Evolutionary conservation across 805 yeast species (phyloP).

Genomic region (Sugiyamaella americana): DNA sequence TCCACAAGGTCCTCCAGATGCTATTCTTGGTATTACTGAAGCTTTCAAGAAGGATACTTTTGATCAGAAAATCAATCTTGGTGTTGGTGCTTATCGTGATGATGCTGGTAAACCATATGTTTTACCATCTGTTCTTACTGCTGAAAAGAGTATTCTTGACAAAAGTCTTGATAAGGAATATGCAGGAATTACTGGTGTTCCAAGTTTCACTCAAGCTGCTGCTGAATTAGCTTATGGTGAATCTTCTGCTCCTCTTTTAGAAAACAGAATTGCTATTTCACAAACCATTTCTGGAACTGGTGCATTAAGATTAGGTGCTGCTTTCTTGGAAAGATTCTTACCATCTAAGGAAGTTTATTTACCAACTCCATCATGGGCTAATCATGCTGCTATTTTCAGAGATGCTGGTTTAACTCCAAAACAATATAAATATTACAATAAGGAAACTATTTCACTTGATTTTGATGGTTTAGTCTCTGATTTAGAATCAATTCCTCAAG

Average conservation of each 20-base stretch:
- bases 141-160: constrained; percentile 48
- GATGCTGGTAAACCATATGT: constrained; percentile 83
- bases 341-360: constrained; percentile 52
- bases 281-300: constrained; percentile 97
- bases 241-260: constrained; percentile 50
- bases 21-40: constrained; percentile 68
- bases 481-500: constrained; percentile 47
- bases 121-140: constrained; percentile 65
- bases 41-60: constrained; percentile 59
- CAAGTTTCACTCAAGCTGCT: constrained; percentile 59
- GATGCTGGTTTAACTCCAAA: constrained; percentile 60
- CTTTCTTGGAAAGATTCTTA: constrained; percentile 61
- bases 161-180: constrained; percentile 69
- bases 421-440: constrained; percentile 67
- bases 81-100: constrained; percentile 94
- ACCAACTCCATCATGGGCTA: constrained; percentile 93
- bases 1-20: constrained; percentile 73
- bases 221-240: constrained; percentile 65
- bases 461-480: constrained; percentile 58
- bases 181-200: constrained; percentile 78
- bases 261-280: constrained; percentile 66
- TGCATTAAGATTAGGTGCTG: constrained; percentile 79
- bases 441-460: constrained; percentile 54
- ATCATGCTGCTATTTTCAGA: constrained; percentile 74
- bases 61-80: constrained; percentile 47